Base-by-base conservation (phyloP, 441 rosid species). In the Euphorbia schlechtendalii region DNA sequence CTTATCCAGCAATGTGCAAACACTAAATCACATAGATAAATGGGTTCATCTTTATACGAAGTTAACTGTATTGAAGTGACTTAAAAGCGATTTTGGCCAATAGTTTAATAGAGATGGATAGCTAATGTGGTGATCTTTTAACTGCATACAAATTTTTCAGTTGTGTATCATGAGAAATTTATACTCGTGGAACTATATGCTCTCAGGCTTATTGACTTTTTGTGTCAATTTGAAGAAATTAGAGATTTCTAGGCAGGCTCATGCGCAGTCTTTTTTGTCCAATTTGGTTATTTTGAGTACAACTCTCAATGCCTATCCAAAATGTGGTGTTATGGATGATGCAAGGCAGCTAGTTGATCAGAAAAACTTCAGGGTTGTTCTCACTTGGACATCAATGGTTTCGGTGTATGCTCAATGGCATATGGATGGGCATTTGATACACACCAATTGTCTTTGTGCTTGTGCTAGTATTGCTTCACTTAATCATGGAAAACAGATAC, bases 41-140 rank as follows among this genome's bases (percentile, higher is more conserved):
- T 78, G 82, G 78, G 73, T 92, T 27, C 98, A 89, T 81, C 87
- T 86, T 41, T 90, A 87, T 73, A 69, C 89, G 79, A 92, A 84
- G 80, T 67, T 89, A 22, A 84, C 87, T 1, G 82, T 85, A 18
- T 71, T 74, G 45, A 81, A 81, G 34, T 67, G 52, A 27, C 90
- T 90, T 69, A 72, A 59, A n/a, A 63, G 68, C 86, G 59, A 73
- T 80, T 61, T 65, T 89, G 38, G 61, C 82, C 17, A 92, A 87
- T 70, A 83, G 70, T 73, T 58, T 92, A 72, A 92, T 89, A 27
- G 14, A 30, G 21, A 80, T 86, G 87, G 79, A 81, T 56, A 73
- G 73, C 24, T 53, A 72, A 24, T 89, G 91, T 38, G 80, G 87
- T 18, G 85, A 83, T 65, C 69, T 64, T 11, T 30, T 64, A 0